Evolutionary conservation across 352 stramenopile genomes (phyloP), one percentile per base, ranked within the genome.

Genomic region (Globisporangium camurandrum): DNA sequence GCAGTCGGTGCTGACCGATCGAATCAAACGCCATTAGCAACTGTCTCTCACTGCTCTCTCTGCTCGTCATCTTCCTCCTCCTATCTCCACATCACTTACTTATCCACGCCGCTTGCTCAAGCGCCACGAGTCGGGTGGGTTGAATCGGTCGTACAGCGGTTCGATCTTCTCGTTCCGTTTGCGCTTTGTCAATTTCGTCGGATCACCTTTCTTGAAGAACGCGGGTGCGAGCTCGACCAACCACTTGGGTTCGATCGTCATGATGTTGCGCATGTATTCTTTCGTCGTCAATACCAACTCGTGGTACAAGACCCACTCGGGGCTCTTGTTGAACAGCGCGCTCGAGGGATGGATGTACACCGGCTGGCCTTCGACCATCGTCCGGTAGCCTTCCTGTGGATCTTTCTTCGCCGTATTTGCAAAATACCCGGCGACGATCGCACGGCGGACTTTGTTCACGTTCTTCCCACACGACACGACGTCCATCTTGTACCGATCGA

Each of bases 191-290:
- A 99, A 88, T 66, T 97, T 98, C 56, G 97, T 98, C 9, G 96
- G 91, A 66, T 99, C 96, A 12, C 95, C 93, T 57, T 96, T 93
- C 67, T 98, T 98, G 71, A 98, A 99, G 58, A 86, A 97, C 27
- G 86, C 88, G 0, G 94, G 94, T 10, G 93, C 95, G 16, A 99
- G 69, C 74, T 99, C 96, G 24, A 98, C 86, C 17, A 99, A 84
- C 96, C 97, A 99, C 64, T 98, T 98, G 19, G 97, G 89, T 73
- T 99, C 96, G 69, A 99, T 98, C 7, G 96, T 95, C 93, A 99
- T 98, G 51, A 99, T 95, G 61, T 98, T 99, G 55, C 97, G 86
- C 97, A 99, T 99, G 77, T 99, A 99, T 62, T 99, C 97, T 61
- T 95, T 95, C 14, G 84, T 92, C n/a, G 84, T 93, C 56, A 95